Evolutionary conservation across 2,329 filamentous ascomycete genomes (phyloP), one percentile per base, ranked within the genome.

Genomic region (Penicillium sp.): DNA sequence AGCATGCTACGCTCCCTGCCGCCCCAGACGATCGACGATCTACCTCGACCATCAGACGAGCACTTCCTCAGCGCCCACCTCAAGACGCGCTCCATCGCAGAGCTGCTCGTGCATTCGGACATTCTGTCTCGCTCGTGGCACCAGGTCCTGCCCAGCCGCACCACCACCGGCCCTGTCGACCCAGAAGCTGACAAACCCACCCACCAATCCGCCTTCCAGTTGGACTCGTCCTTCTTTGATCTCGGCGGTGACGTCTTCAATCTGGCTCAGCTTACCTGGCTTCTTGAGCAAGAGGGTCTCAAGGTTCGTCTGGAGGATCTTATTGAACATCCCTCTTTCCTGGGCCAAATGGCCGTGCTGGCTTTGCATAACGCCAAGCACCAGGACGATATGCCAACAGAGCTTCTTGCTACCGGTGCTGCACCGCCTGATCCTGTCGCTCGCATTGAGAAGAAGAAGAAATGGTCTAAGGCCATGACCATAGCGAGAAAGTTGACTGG

Each of bases 181-280:
- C 48, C 66, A 10, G 61, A 67, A 14, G 51, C 62, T 31, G 65
- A 61, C 9, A 65, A 62, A 42, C 50, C 43, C 16, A 53, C 43
- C 29, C 55, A 57, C 3, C 61, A 65, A 20, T 53, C 67, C 1
- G 29, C 66, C 3, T 69, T 73, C 65, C 72, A 74, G 38, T 68
- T 75, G 16, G 72, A 76, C 39, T 72, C 73, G 0, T 76, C 73
- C 2, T 76, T 77, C 65, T 77, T 76, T 53, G 70, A 73, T 4
- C 69, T 76, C 3, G 74, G 74, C 4, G 75, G 75, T 9, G 75
- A 77, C 42, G 67, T 78, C 31, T 72, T 77, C 61, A 71, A 70
- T 20, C 66, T 78, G 48, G 76, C 72, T 2, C 74, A 76, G 34
- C 62, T 77, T 6, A 69, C 69, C n/a, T 76, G 74, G 68, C 65